Conservation (phyloP, 768 basidiomycete genomes). For the Hydnum rufescens region DNA sequence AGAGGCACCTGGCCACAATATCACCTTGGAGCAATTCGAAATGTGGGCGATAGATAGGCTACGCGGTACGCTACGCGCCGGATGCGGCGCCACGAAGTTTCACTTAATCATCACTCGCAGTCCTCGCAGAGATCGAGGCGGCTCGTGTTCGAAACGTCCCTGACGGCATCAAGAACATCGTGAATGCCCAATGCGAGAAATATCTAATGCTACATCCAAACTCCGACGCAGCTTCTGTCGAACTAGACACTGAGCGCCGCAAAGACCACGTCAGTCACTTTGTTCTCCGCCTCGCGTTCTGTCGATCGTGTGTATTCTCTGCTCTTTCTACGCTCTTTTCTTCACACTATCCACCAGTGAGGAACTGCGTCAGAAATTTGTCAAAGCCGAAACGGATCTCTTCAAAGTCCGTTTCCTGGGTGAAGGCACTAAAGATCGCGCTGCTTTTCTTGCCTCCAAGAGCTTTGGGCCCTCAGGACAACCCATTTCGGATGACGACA, state of each 20-base stretch:
- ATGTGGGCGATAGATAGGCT: slow-evolving; percentile 73
- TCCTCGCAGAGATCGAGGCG: slow-evolving; percentile 82
- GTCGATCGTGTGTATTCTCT: slow-evolving; percentile 58
- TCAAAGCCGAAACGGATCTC: slow-evolving; percentile 71
- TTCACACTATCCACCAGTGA: slow-evolving; percentile 32
- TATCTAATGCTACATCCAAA: slow-evolving; percentile 53
- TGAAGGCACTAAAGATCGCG: slow-evolving; percentile 36
- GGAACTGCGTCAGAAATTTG: slow-evolving; percentile 70
- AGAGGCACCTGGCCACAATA: slow-evolving; percentile 61
- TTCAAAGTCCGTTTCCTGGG: slow-evolving; percentile 67
- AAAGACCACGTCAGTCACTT: slow-evolving; percentile 86
- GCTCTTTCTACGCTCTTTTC: not conserved
- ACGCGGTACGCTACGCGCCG: slow-evolving; percentile 22
- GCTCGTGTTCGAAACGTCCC: slow-evolving; percentile 65
- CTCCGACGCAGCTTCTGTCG: slow-evolving; percentile 25
- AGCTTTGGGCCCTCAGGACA: slow-evolving; percentile 11
- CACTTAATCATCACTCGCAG: slow-evolving; percentile 12
- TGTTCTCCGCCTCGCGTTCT: slow-evolving; percentile 84
- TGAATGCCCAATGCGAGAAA: slow-evolving; percentile 42
- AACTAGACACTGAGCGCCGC: slow-evolving; percentile 43
- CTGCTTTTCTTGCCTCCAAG: slow-evolving; percentile 35
- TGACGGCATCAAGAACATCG: slow-evolving; percentile 54
- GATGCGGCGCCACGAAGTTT: no score
- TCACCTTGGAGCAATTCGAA: slow-evolving; percentile 92
- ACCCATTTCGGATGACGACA: slow-evolving; percentile 39